Percentiles rank a stretch among this genome's conserved stretches.
Conservation (phyloP, 176 grass and related monocot species). For the Avena insularis region DNA sequence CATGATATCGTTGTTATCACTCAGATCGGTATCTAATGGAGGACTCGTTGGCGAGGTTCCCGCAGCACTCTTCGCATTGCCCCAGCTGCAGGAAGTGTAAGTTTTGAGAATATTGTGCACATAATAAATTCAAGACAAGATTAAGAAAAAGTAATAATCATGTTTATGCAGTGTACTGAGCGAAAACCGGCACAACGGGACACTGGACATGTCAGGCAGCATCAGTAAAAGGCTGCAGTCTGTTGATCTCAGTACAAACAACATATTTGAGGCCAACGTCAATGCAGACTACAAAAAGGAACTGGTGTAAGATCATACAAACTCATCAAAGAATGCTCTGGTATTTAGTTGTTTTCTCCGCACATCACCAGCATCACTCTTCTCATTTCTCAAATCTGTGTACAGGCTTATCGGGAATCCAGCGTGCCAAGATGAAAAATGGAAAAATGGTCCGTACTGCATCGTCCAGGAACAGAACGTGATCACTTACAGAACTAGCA, state of each 20-base stretch:
- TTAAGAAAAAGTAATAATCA: not conserved
- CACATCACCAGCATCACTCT: not conserved
- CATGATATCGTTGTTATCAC: slow-evolving; percentile 14
- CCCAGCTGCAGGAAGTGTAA: slow-evolving; percentile 92
- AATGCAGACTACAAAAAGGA: slow-evolving; percentile 54
- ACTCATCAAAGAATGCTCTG: not conserved
- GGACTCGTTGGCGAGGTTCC: slow-evolving; percentile 58
- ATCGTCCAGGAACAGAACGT: slow-evolving; percentile 11
- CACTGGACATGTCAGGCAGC: slow-evolving; percentile 58
- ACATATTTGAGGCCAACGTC: slow-evolving; percentile 2
- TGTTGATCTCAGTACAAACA: slow-evolving; percentile 61
- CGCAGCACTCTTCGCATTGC: slow-evolving; percentile 50
- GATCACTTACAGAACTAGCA: slow-evolving; percentile 62
- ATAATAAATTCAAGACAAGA: not conserved
- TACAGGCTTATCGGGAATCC: slow-evolving; percentile 70
- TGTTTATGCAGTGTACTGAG: slow-evolving; percentile 56
- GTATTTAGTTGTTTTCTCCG: not conserved
- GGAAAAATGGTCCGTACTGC: slow-evolving; percentile 37
- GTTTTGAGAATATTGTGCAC: slow-evolving; percentile 24
- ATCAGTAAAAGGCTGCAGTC: slow-evolving; percentile 47
- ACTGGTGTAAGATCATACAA: slow-evolving; percentile 45
- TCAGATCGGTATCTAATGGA: slow-evolving; percentile 61
- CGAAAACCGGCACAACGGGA: slow-evolving; percentile 54
- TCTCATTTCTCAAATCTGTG: not conserved
- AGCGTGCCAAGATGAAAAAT: slow-evolving; percentile 14